Evolutionary conservation across 768 basidiomycete species (phyloP).

Genomic region (Hericium rajendrae): DNA sequence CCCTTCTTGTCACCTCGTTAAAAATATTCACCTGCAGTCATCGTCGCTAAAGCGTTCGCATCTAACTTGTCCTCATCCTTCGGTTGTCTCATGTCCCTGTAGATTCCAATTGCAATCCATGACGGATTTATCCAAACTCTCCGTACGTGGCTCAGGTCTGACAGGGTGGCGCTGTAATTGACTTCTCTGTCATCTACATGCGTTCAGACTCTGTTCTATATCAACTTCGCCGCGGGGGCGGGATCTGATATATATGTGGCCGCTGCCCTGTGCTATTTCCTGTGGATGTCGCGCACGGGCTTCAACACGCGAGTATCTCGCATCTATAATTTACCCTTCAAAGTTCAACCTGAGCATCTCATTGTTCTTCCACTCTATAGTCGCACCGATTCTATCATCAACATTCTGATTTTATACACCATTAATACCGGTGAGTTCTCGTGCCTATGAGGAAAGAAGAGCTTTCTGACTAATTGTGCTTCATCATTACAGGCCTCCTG

Average conservation of each 20-base stretch:
- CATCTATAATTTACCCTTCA: not conserved
- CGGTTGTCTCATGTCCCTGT: not conserved
- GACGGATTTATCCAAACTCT: not conserved
- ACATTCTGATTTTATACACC: constrained; percentile 38
- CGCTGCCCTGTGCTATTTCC: constrained; percentile 36
- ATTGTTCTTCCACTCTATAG: not conserved
- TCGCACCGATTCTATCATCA: constrained; percentile 44
- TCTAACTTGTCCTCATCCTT: not conserved
- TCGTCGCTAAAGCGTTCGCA: constrained; percentile 43
- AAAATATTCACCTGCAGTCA: constrained; percentile 24
- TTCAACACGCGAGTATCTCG: constrained; percentile 28
- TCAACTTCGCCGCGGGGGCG: constrained; percentile 42
- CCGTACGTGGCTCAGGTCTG: not conserved
- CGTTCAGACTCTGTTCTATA: constrained; percentile 37
- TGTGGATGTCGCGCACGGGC: constrained; percentile 42
- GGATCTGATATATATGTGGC: constrained; percentile 43
- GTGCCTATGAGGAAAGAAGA: constrained; percentile 11
- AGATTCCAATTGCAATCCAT: constrained; percentile 28
- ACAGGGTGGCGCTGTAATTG: no score
- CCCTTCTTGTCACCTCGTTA: not conserved
- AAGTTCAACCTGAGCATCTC: not conserved
- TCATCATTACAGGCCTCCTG: constrained; percentile 20
- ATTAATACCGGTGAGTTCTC: constrained; percentile 40
- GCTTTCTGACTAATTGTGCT: constrained; percentile 18
- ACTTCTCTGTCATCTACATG: not conserved